Conservation (phyloP, 169 alveolate species). For the Eimeria zaria region DNA sequence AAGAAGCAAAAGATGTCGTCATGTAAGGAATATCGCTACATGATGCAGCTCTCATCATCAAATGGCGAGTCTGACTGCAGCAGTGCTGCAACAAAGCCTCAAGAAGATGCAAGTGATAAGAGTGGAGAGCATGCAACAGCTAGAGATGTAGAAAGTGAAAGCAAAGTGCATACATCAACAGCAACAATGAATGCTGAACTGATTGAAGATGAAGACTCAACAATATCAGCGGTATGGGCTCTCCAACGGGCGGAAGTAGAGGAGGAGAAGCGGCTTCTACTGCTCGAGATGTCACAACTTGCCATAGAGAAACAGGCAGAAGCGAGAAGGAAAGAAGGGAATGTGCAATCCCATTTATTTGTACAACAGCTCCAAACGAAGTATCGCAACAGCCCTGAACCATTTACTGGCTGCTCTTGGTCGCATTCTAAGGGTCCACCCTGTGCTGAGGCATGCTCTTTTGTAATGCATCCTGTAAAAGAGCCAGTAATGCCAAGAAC, state of each 20-base stretch:
- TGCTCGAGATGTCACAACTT: conserved; percentile 31
- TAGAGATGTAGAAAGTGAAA: background rate
- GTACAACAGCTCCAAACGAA: background rate
- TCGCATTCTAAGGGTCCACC: background rate
- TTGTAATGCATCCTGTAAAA: background rate
- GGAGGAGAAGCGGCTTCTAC: conserved; percentile 48
- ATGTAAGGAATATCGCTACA: background rate
- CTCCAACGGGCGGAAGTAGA: conserved; percentile 17
- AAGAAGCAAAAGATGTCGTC: background rate
- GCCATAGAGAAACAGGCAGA: conserved; percentile 42
- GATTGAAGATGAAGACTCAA: background rate
- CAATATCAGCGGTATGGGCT: conserved; percentile 49
- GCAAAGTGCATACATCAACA: background rate
- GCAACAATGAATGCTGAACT: background rate
- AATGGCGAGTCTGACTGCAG: conserved; percentile 3
- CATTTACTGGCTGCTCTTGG: too few relatives aligned
- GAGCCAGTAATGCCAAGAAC: background rate
- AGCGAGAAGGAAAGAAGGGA: background rate
- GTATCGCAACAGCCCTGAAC: background rate
- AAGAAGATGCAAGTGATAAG: background rate
- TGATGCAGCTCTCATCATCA: background rate
- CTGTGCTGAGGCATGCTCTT: background rate
- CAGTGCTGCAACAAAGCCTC: conserved; percentile 17
- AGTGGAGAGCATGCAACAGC: background rate
- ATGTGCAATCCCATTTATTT: background rate